Conservation (phyloP, 2,329 filamentous ascomycete genomes). For the Colletotrichum theobromicola region DNA sequence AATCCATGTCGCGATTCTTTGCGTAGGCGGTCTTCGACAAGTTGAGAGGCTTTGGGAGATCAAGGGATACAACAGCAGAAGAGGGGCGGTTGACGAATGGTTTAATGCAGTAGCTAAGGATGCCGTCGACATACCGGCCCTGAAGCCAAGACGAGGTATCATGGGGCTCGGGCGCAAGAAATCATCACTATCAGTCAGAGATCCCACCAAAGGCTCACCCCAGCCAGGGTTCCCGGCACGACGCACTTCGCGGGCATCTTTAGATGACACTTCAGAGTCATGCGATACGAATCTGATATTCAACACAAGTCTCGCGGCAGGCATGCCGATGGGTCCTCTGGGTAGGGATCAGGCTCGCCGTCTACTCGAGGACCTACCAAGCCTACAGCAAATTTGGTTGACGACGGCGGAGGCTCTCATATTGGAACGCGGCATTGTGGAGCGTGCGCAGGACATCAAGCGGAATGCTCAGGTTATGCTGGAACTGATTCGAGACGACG, state of each 20-base stretch:
- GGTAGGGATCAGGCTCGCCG: constrained; percentile 53
- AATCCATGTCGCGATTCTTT: constrained; percentile 64
- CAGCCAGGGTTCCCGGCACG: constrained; percentile 9
- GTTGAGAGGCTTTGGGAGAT: constrained; percentile 71
- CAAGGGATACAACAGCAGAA: constrained; percentile 67
- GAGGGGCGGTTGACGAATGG: constrained; percentile 65
- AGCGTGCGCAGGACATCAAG: constrained; percentile 64
- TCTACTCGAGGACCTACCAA: constrained; percentile 60
- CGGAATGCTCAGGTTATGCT: constrained; percentile 67
- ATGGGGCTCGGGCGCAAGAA: constrained; percentile 64
- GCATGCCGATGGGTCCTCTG: constrained; percentile 66
- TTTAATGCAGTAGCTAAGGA: constrained; percentile 57
- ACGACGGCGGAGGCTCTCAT: constrained; percentile 67
- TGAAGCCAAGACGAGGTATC: constrained; percentile 57
- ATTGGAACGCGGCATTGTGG: constrained; percentile 63
- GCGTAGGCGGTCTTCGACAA: constrained; percentile 65
- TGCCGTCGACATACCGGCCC: constrained; percentile 39
- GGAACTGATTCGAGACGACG: constrained; percentile 68
- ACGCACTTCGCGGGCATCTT: not conserved
- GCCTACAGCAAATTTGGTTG: constrained; percentile 66
- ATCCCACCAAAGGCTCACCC: constrained; percentile 27
- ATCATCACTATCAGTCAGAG: constrained; percentile 44
- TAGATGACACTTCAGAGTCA: not conserved
- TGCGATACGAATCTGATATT: constrained; percentile 46
- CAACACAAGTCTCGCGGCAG: constrained; percentile 62